Evolutionary conservation across 768 basidiomycete genomes (phyloP), one percentile per base, ranked within the genome.

Genomic region (Termitomyces sp.): DNA sequence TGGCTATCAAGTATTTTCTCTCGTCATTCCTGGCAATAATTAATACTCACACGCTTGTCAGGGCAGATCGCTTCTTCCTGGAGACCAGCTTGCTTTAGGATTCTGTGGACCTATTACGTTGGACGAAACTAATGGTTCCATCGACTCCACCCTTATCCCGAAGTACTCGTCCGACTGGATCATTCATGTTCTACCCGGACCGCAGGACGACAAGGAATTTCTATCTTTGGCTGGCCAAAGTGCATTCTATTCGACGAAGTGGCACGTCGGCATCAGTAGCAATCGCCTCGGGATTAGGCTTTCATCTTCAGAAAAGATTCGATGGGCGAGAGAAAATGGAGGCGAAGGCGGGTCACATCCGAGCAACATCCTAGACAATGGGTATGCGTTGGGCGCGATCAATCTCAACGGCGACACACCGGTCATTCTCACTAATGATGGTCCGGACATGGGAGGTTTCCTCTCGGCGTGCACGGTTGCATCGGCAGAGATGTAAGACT

Each of bases 331-430:
- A 35, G 56, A 57, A 5, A 80, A 73, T 42, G 86, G 87, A 12
- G 86, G 86, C 0, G 80, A 87, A 58, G 87, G 86, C 2, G 87
- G 86, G 0, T 80, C 82, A 16, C 87, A 89, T 62, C 85, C 86
- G 0, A 82, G 81, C 40, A 89, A 89, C 59, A 83, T 87, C 35
- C 75, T 86, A 19, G 82, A 86, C 57, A 84, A 83, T 45, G 82
- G 78, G 4, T 86, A 86, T 60, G 78, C 78, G 0, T 64, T 71
- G 23, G 84, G 83, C 5, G 72, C 78, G 1, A 62, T 87, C 57
- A 86, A 87, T 61, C 56, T 86, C 52, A 89, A 88, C 61, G 86
- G 86, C 2, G 86, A 89, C 63, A 86, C 84, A 0, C 86, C 87
- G 0, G 83, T 87, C 2, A 80, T 87, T n/a, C 69, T 87, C 50